Base-by-base conservation (phyloP, 225 moss, liverwort and hornwort species). In the Lunularia cruciata region DNA sequence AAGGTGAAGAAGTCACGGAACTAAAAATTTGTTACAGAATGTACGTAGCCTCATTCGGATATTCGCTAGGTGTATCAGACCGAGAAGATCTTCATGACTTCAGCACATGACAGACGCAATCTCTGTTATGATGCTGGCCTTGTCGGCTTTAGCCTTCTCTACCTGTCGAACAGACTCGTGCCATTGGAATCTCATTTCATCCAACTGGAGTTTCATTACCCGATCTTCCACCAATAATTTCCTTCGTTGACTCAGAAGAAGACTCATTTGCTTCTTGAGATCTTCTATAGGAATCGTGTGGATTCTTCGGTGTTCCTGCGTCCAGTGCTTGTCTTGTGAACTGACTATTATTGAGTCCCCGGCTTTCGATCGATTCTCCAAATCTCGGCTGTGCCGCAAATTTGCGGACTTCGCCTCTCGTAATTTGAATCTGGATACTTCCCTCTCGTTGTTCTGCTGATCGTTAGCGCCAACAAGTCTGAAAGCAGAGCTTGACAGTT, bases 111-210 rank as follows among this genome's bases (percentile, higher is more conserved):
- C 7, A 14, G 67, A 49, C 20, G 51, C 67, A 35, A 67, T 52
- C 49, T 36, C 36, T 13, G 49, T 52, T 34, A 67, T 23, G 53
- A 67, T 67, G 32, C n/a, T 33, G 14, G 20, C 35, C 31, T 52
- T 49, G 34, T 67, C 67, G 26, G 19, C 5, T 47, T 34, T 67
- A 35, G 67, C 67, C 67, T 67, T 49, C 67, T 67, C 53, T 12
- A 67, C 47, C 52, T 51, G 67, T 16, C 16, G 67, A 18, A 52
- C 51, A 33, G 67, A 67, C 22, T 51, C 36, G 36, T 67, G 33
- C 67, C 67, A 67, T 37, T 37, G 20, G 25, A 35, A 35, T 23
- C 53, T 51, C 35, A 67, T 67, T 52, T 67, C 67, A 19, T 52
- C 67, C 5, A 67, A 23, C 13, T 67, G 67, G 2, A 14, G 6